These are phyloP conservation scores for Lipomyces mesembrius DNA, from an alignment of 805 yeast genomes.

Conservation along the genomic window DNA sequence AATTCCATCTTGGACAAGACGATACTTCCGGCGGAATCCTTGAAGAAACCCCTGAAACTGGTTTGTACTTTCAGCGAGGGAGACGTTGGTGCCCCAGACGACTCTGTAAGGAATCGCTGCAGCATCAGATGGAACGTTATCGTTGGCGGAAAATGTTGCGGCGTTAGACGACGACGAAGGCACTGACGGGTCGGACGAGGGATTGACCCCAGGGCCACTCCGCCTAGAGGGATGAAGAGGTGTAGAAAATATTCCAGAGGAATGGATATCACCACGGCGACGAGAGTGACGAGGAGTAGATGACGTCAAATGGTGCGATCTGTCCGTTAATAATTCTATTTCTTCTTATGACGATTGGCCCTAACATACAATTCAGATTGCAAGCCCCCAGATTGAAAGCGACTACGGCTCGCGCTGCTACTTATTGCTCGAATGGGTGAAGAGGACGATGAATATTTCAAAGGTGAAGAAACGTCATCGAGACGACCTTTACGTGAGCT, in stretches of 20 bases:
- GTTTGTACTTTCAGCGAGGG: constrained; percentile 83
- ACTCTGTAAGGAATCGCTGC: constrained; percentile 53
- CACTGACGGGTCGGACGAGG: constrained; percentile 25
- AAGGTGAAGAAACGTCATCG: constrained; percentile 34
- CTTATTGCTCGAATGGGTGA: constrained; percentile 22
- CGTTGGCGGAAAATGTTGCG: constrained; percentile 29
- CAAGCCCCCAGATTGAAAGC: constrained; percentile 14
- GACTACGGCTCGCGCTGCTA: constrained; percentile 21
- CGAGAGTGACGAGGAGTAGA: constrained; percentile 26
- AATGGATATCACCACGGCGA: constrained; percentile 77
- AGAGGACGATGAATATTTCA: constrained; percentile 33
- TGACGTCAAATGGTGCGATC: constrained; percentile 18
- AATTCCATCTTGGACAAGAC: constrained; percentile 57
- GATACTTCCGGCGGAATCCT: constrained; percentile 78
- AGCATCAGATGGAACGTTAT: constrained; percentile 37
- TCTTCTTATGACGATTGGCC: background rate
- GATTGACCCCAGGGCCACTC: constrained; percentile 4
- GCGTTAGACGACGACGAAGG: constrained; percentile 29
- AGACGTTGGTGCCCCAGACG: constrained; percentile 98
- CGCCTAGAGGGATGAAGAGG: constrained; percentile 61
- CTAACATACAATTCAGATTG: constrained; percentile 29
- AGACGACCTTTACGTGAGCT: constrained; percentile 20
- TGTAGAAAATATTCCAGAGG: constrained; percentile 68
- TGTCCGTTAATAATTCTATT: background rate
- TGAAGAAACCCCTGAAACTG: constrained; percentile 80